Conservation (phyloP, 2,329 filamentous ascomycete species). For the Ophiostoma fasciatum region DNA sequence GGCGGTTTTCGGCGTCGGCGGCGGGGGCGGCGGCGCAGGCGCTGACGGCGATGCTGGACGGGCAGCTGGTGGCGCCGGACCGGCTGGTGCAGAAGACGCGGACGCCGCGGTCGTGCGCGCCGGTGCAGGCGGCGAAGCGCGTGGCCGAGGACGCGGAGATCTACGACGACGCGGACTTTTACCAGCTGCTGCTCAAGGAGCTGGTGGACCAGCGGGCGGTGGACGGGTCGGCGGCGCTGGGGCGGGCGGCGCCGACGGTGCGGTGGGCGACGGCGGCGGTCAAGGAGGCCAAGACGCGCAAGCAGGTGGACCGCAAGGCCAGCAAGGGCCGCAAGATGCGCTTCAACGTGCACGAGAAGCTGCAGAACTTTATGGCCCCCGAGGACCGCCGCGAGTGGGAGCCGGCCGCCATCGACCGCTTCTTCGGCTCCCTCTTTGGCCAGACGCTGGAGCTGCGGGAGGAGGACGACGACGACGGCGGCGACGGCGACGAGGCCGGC, state of each 20-base stretch:
- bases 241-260: conserved; percentile 35
- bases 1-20: conserved; percentile 36
- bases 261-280: conserved; percentile 55
- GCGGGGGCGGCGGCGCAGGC: conserved; percentile 44
- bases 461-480: conserved; percentile 17
- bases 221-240: conserved; percentile 37
- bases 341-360: conserved; percentile 90
- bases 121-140: conserved; percentile 46
- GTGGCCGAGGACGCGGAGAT: conserved; percentile 45
- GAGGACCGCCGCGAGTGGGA: conserved; percentile 75
- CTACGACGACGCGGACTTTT: conserved; percentile 92
- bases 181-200: conserved; percentile 82
- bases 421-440: conserved; percentile 63
- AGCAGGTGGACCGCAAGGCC: conserved; percentile 80
- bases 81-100: conserved; percentile 54
- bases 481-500: conserved; percentile 22
- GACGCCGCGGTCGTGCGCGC: conserved; percentile 62
- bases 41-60: conserved; percentile 51
- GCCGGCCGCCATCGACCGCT: conserved; percentile 58
- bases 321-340: conserved; percentile 90
- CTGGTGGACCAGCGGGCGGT: conserved; percentile 78
- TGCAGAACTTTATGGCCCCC: conserved; percentile 95
- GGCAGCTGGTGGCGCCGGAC: conserved; percentile 52
- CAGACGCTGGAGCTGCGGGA: conserved; percentile 53
- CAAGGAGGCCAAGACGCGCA: conserved; percentile 65